Percentiles rank a stretch among this genome's conserved stretches.
phyloP scores from a whole-genome alignment of 116 monocot species.

The Dioscorea cayenensis region DNA sequence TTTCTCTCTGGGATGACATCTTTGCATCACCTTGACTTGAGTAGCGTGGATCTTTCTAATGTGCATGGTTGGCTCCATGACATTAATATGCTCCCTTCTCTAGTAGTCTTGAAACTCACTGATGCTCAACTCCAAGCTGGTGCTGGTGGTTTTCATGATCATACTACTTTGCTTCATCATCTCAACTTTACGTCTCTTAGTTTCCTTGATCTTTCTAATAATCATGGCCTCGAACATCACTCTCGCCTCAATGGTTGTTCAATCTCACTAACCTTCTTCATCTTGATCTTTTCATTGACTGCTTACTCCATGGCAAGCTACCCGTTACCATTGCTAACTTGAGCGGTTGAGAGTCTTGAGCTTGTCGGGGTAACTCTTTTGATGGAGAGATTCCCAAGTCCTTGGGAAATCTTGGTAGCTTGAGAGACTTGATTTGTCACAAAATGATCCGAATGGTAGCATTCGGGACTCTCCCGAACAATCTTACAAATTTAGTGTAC shows the following conservation, averaged over 20 bases:
- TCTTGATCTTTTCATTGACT: neutral
- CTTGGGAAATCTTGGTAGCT: too few relatives aligned
- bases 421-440: too few relatives aligned
- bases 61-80: neutral
- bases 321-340: too few relatives aligned
- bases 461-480: too few relatives aligned
- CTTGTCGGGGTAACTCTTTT: too few relatives aligned
- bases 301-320: too few relatives aligned
- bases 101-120: neutral
- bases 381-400: too few relatives aligned
- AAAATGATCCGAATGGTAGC: neutral
- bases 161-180: neutral
- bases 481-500: too few relatives aligned
- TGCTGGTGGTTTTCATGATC: neutral
- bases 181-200: neutral
- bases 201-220: neutral
- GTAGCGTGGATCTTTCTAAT: neutral
- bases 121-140: neutral
- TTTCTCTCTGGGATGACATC: neutral
- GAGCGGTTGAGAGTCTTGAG: too few relatives aligned
- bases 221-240: neutral
- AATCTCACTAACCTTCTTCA: neutral
- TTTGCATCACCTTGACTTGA: neutral
- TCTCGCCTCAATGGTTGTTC: neutral
- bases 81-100: conserved; percentile 1